Evolutionary conservation across 768 basidiomycete species (phyloP).

Genomic region (Ramaria sp.): DNA sequence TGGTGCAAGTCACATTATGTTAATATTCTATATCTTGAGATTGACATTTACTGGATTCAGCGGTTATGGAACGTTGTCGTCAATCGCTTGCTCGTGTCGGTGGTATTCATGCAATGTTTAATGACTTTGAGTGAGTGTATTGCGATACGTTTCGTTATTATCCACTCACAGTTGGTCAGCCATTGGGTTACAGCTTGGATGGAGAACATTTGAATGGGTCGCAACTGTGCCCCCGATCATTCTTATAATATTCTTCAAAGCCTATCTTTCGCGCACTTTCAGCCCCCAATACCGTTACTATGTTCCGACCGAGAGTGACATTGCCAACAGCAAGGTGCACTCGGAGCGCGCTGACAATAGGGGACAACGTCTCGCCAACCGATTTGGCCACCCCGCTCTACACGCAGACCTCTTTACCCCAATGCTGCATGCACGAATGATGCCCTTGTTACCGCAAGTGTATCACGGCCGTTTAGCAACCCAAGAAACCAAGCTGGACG

Average conservation of each 20-base stretch:
- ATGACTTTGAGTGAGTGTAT: conserved; percentile 74
- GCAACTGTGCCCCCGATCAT: conserved; percentile 82
- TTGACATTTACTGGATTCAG: conserved; percentile 26
- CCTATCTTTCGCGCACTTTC: conserved; percentile 65
- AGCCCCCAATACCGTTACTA: conserved; percentile 68
- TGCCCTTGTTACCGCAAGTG: conserved; percentile 64
- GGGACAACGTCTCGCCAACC: conserved; percentile 69
- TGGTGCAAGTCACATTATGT: conserved; percentile 47
- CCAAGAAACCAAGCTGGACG: conserved; percentile 55
- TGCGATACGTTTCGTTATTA: neutral
- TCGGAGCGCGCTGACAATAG: conserved; percentile 66
- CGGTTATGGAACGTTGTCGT: conserved; percentile 90
- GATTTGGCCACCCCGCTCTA: conserved; percentile 93
- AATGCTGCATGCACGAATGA: conserved; percentile 80
- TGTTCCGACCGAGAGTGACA: conserved; percentile 71
- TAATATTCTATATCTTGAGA: neutral
- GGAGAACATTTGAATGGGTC: conserved; percentile 67
- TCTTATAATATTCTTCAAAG: conserved; percentile 71
- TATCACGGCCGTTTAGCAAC: conserved; percentile 62
- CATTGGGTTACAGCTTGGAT: conserved; percentile 71
- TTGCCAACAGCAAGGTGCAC: conserved; percentile 62
- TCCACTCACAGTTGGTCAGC: conserved; percentile 32
- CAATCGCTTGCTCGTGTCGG: conserved; percentile 73
- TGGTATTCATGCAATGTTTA: conserved; percentile 78
- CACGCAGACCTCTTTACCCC: conserved; percentile 80